Evolutionary conservation across 164 flowering plant species (phyloP).

Genomic region (Vitis vinifera): ASM3070453v1 NC_081823.1:7142501-7143000

Average conservation of each 20-base stretch:
- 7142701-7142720: conserved; percentile 2
- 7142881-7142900: no score
- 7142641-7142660: conserved; percentile 18
- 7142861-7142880: no score
- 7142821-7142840: no score
- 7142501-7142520: neutral
- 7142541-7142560: conserved; percentile 14
- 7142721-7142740: conserved; percentile 10
- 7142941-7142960: no score
- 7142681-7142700: conserved; percentile 3
- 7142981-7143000: no score
- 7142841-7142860: no score
- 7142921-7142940: no score
- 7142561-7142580: neutral
- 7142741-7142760: conserved; percentile 2
- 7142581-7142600: conserved; percentile 18
- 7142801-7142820: neutral
- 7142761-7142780: neutral
- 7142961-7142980: no score
- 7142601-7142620: conserved; percentile 14
- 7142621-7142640: conserved; percentile 5
- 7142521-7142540: neutral
- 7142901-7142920: no score
- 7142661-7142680: conserved; percentile 12
- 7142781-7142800: neutral